Base-by-base conservation (phyloP, 73 alveolate genomes). In the Effrenium voratum region DNA sequence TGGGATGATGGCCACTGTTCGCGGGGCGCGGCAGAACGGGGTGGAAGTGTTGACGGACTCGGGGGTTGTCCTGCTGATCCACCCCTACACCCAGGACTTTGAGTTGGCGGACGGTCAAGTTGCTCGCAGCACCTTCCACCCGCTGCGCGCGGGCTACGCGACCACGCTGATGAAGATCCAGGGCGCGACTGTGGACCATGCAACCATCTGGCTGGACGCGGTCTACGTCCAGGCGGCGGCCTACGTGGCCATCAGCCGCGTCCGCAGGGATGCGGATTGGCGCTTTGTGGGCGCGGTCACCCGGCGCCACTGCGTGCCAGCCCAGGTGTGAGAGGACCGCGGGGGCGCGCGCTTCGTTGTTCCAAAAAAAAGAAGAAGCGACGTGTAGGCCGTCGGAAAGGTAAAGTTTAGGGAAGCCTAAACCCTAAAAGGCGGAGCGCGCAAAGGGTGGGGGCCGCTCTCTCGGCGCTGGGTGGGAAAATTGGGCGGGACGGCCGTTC, bases 181-280 rank as follows among this genome's bases (percentile, higher is more conserved):
- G 28, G 87, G 87, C 3, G 87, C 87, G 15, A 77, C 87, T 6
- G 2, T 77, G 60, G 6, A 1, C 22, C 87, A 77, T 45, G 15
- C 41, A 16, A 77, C 87, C 55, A 1, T 77, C 30, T 77, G 60
- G 63, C 19, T 77, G 87, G 40, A 77, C 66, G 41, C 26, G 38
- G 44, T 34, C 44, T 77, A 15, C 63, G 63, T 77, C 43, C 55
- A 28, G 1, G 87, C 63, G 32, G 87, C 87, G 0, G 34, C 15
- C 6, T 77, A 77, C 43, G 87, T 77, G 43, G 87, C 87, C 12
- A n/a, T 77, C 41, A 41, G 63, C 2, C 87, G 87, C 49, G 87
- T 77, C 1, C 87, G 41, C 41, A 1, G 41, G 41, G 87, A 77
- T 22, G 63, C 41, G 2, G 63, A 77, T 26, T 77, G 87, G 87